Evolutionary conservation across 169 alveolate species (phyloP).

Genomic region (Hammondia hammondi): DNA sequence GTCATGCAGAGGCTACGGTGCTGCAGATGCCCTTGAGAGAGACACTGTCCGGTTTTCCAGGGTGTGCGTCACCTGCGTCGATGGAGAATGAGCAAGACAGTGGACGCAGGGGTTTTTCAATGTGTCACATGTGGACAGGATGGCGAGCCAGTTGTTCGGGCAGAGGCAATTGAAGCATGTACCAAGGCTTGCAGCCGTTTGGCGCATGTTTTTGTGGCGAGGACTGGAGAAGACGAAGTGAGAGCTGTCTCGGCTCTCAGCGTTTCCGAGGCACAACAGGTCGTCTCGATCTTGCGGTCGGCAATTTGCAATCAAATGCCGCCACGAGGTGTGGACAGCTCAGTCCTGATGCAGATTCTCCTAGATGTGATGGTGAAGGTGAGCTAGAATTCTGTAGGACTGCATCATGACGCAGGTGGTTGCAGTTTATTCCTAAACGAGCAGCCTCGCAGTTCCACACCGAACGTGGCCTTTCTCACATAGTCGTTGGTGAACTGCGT

Average conservation of each 20-base stretch:
- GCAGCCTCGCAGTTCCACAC: too few relatives aligned
- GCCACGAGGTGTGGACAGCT: neutral
- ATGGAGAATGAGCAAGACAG: too few relatives aligned
- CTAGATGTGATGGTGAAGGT: neutral
- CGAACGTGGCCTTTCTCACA: too few relatives aligned
- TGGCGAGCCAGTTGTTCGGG: constrained; percentile 11
- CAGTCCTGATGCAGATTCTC: neutral
- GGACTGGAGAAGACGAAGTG: neutral
- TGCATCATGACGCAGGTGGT: neutral
- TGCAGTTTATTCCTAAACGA: too few relatives aligned
- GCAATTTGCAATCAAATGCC: neutral
- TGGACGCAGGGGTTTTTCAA: neutral
- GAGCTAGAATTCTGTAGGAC: neutral
- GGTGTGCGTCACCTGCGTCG: too few relatives aligned
- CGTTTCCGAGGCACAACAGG: neutral
- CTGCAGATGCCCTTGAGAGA: too few relatives aligned
- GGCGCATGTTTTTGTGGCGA: neutral
- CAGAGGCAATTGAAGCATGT: neutral
- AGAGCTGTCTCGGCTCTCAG: neutral
- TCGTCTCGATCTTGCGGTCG: neutral
- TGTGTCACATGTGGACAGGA: neutral
- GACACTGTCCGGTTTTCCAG: too few relatives aligned
- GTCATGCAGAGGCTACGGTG: too few relatives aligned
- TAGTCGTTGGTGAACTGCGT: too few relatives aligned
- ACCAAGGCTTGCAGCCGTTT: neutral